Conservation (phyloP, 768 basidiomycete genomes). For the Pleurotus giganteus region DNA sequence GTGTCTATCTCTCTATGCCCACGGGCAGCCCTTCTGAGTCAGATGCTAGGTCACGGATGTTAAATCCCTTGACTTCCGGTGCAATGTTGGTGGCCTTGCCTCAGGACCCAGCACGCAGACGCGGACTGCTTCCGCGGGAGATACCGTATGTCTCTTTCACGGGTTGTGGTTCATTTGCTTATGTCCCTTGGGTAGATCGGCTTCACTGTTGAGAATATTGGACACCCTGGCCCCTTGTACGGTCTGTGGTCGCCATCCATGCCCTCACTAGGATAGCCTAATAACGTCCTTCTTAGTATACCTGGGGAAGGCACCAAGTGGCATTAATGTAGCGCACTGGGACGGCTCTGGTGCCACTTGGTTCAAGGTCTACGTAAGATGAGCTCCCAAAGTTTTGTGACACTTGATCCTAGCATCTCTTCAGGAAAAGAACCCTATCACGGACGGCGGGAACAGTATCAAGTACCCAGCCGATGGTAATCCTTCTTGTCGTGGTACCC, state of each 20-base stretch:
- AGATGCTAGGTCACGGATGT: constrained; percentile 40
- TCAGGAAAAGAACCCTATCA: constrained; percentile 39
- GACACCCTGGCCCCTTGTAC: constrained; percentile 41
- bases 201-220: constrained; percentile 40
- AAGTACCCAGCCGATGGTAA: constrained; percentile 42
- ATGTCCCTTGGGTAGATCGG: constrained; percentile 40
- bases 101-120: constrained; percentile 33
- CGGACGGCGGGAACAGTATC: constrained; percentile 44
- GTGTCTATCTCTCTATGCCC: constrained; percentile 1
- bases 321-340: constrained; percentile 31
- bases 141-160: constrained; percentile 18
- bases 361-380: constrained; percentile 33
- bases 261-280: background rate
- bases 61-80: constrained; percentile 42
- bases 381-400: too few relatives aligned
- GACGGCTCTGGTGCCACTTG: constrained; percentile 45
- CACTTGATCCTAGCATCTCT: background rate
- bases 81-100: constrained; percentile 35
- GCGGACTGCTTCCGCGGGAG: constrained; percentile 40
- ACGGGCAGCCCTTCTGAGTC: background rate
- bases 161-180: too few relatives aligned
- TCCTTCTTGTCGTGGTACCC: constrained; percentile 4
- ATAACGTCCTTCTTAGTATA: constrained; percentile 27
- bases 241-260: constrained; percentile 9
- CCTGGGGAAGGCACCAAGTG: constrained; percentile 38